phyloP scores from a whole-genome alignment of 768 basidiomycete species.

The Auriscalpium vulgare region DNA sequence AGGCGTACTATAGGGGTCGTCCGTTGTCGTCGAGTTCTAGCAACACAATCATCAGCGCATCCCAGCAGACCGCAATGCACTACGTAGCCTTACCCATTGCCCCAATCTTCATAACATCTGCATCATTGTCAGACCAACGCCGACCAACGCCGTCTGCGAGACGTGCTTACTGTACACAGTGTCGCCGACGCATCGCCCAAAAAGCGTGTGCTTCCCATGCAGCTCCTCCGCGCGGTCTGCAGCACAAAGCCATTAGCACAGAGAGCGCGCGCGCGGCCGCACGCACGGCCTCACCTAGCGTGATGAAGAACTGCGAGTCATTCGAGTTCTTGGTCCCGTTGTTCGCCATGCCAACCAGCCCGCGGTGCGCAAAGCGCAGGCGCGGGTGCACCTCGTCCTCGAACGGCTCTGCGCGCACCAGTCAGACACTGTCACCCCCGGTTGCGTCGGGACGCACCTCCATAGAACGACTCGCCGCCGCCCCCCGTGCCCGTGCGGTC shows the following conservation, averaged over 20 bases:
- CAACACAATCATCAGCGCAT: not conserved
- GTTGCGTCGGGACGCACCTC: constrained; percentile 41
- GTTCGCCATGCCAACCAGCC: constrained; percentile 92
- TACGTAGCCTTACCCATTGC: constrained; percentile 57
- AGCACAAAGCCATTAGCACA: not conserved
- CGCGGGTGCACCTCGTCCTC: constrained; percentile 93
- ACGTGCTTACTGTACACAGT: constrained; percentile 72
- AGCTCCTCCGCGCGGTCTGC: constrained; percentile 86
- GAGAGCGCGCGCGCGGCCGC: not conserved
- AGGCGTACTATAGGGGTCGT: constrained; percentile 68
- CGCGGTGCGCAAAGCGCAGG: constrained; percentile 82
- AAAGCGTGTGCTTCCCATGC: constrained; percentile 90
- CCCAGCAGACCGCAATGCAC: no score
- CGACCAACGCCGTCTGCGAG: no score
- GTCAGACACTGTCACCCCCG: no score
- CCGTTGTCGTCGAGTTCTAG: constrained; percentile 68
- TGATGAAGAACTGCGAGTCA: constrained; percentile 93
- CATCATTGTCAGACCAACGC: not conserved
- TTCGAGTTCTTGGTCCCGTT: constrained; percentile 82
- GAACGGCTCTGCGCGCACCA: constrained; percentile 56
- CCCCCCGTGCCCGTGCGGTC: constrained; percentile 87
- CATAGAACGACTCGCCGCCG: constrained; percentile 93
- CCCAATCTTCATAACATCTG: constrained; percentile 89
- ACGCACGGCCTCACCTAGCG: constrained; percentile 53
- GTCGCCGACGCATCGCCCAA: constrained; percentile 84